phyloP scores from a whole-genome alignment of 257 asterid genomes.

The Capsicum chinense region DNA sequence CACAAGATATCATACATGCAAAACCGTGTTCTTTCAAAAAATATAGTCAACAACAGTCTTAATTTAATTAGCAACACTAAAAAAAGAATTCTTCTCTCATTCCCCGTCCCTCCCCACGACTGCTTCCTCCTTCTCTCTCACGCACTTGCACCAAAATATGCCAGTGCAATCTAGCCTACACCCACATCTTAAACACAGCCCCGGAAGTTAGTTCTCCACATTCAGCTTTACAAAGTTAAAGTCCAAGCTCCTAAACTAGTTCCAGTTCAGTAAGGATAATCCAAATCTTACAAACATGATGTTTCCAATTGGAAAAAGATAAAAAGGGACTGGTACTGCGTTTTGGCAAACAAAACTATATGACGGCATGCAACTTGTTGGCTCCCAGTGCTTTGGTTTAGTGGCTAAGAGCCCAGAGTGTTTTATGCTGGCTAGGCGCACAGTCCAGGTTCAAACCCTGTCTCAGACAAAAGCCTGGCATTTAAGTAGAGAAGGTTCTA shows the following conservation, averaged over 20 bases:
- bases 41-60: conserved; percentile 6
- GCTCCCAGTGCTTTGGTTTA: neutral
- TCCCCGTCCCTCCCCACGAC: neutral
- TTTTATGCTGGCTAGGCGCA: neutral
- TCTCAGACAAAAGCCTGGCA: neutral
- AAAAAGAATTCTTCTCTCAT: neutral
- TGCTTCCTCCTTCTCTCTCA: neutral
- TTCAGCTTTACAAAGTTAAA: conserved; percentile 7
- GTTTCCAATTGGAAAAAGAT: neutral
- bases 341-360: neutral
- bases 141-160: neutral
- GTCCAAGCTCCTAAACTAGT: neutral
- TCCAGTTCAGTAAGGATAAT: neutral
- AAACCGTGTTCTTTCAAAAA: neutral
- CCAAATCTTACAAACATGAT: neutral
- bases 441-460: neutral
- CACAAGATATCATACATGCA: conserved; percentile 1
- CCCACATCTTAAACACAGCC: neutral
- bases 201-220: neutral
- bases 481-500: neutral
- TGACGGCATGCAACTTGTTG: neutral
- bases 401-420: neutral
- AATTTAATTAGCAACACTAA: neutral
- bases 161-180: neutral
- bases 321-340: neutral